phyloP scores from a whole-genome alignment of 495 filamentous ascomycete genomes.

The Hypoxylon rickii region DNA sequence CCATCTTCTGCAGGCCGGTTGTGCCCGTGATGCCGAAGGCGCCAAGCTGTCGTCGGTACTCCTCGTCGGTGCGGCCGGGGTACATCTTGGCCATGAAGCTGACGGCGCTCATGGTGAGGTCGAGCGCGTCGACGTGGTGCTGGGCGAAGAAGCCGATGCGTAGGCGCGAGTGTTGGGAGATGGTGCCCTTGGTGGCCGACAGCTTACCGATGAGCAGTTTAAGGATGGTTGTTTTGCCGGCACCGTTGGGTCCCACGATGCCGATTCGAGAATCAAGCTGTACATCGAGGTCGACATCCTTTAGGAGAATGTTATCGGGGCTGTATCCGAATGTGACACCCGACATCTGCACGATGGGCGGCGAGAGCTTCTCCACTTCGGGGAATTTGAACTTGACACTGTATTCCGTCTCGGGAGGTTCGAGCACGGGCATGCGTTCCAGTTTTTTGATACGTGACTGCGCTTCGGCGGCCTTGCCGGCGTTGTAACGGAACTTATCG shows the following conservation, averaged over 20 bases:
- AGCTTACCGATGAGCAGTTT: constrained; percentile 93
- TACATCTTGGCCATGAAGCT: constrained; percentile 94
- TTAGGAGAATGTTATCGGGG: constrained; percentile 76
- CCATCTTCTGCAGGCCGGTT: constrained; percentile 97
- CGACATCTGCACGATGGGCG: constrained; percentile 97
- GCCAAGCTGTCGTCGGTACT: constrained; percentile 93
- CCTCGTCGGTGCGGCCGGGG: constrained; percentile 90
- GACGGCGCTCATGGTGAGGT: constrained; percentile 85
- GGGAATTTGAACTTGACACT: constrained; percentile 97
- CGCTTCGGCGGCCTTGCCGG: constrained; percentile 96
- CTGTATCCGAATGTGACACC: constrained; percentile 91
- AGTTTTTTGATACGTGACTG: constrained; percentile 99
- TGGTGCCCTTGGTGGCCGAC: constrained; percentile 73
- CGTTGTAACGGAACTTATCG: constrained; percentile 99
- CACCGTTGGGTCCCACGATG: constrained; percentile 98
- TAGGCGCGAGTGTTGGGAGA: constrained; percentile 84
- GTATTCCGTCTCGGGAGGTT: constrained; percentile 92
- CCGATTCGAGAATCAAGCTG: constrained; percentile 98
- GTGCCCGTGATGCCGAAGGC: constrained; percentile 98
- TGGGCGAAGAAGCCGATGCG: constrained; percentile 97
- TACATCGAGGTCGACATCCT: constrained; percentile 89
- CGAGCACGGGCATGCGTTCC: constrained; percentile 91
- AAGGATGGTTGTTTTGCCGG: constrained; percentile 95
- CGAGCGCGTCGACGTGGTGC: constrained; percentile 96
- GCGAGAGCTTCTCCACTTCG: constrained; percentile 95